These are phyloP conservation scores for Beauveria sp. DNA, from an alignment of 2,329 filamentous ascomycete genomes.

Conservation along the genomic window DNA sequence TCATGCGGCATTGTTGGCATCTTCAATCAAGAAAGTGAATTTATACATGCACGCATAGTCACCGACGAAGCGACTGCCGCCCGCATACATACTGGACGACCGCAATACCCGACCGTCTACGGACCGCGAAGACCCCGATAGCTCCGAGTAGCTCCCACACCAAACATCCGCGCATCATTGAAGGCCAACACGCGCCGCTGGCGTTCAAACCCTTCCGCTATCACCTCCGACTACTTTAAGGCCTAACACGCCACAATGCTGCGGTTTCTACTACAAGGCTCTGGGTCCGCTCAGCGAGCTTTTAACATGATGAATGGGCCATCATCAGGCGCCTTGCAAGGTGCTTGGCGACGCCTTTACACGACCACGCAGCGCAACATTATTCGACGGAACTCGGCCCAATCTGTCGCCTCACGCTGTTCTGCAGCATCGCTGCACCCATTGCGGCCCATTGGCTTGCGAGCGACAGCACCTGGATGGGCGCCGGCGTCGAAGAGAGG, in stretches of 20 bases:
- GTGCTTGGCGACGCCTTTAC: slow-evolving; percentile 8
- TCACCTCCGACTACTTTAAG: neutral
- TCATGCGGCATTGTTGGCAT: neutral
- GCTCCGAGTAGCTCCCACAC: slow-evolving; percentile 7
- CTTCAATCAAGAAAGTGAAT: neutral
- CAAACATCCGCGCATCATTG: neutral
- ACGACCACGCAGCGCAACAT: neutral
- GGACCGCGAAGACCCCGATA: slow-evolving; percentile 5
- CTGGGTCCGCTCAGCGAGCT: neutral
- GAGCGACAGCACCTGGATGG: neutral
- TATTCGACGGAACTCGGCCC: neutral
- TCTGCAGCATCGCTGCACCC: neutral
- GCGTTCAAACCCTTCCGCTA: neutral
- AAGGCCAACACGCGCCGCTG: neutral
- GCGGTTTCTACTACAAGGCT: neutral
- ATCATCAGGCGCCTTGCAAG: slow-evolving; percentile 5
- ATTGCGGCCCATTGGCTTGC: neutral
- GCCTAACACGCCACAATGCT: neutral
- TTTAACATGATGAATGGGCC: neutral
- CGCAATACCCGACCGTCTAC: neutral
- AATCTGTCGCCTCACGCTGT: neutral
- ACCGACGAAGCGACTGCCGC: neutral
- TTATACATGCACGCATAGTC: neutral
- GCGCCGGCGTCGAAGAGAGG: slow-evolving; percentile 18
- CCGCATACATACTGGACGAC: neutral